phyloP scores from a whole-genome alignment of 2,329 filamentous ascomycete genomes.

The Ascochyta clinopodiicola region DNA sequence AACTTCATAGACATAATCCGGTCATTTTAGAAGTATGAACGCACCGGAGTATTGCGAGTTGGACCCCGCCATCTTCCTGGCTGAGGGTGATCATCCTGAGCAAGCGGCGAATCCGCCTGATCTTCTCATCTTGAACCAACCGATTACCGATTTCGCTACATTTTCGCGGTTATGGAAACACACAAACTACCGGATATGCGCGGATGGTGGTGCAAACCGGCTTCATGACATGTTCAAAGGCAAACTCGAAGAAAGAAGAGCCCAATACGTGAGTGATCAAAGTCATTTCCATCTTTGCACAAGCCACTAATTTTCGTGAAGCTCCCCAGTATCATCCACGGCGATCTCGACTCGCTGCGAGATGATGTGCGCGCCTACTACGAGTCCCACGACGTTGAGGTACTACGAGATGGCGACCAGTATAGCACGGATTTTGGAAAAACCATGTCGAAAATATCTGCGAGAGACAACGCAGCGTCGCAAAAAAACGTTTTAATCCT shows the following conservation, averaged over 20 bases:
- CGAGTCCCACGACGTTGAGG: conserved; percentile 61
- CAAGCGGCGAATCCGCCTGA: conserved; percentile 31
- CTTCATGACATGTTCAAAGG: conserved; percentile 62
- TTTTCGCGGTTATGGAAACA: conserved; percentile 56
- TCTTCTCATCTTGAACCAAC: conserved; percentile 56
- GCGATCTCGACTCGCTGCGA: conserved; percentile 86
- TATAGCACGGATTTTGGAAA: conserved; percentile 93
- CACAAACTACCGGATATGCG: conserved; percentile 74
- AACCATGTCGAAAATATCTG: conserved; percentile 64
- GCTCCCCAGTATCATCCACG: conserved; percentile 71
- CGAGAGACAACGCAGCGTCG: conserved; percentile 45
- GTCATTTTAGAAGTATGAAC: conserved; percentile 18
- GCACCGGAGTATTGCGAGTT: conserved; percentile 23
- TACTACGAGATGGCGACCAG: conserved; percentile 79
- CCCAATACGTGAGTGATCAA: conserved; percentile 38
- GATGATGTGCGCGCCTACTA: conserved; percentile 71
- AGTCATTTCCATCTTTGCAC: background rate
- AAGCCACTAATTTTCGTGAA: conserved; percentile 24
- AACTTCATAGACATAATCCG: background rate
- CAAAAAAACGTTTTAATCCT: conserved; percentile 74
- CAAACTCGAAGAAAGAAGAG: conserved; percentile 26
- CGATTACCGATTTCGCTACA: conserved; percentile 56
- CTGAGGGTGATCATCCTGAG: conserved; percentile 24
- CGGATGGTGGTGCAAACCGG: conserved; percentile 88
- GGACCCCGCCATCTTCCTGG: conserved; percentile 38